Evolutionary conservation across 345 rosid species (phyloP).

Genomic region (Brassica napus): Da-Ae NC_063443.1:10992001-10992500

Average conservation of each 20-base stretch:
- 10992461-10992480: slow-evolving; percentile 98
- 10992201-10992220: slow-evolving; percentile 8
- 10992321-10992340: neutral
- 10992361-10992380: slow-evolving; percentile 64
- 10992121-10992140: slow-evolving; percentile 81
- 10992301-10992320: slow-evolving; percentile 17
- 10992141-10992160: slow-evolving; percentile 90
- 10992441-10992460: slow-evolving; percentile 60
- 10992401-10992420: slow-evolving; percentile 86
- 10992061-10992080: slow-evolving; percentile 96
- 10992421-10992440: slow-evolving; percentile 64
- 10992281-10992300: slow-evolving; percentile 8
- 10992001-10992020: neutral
- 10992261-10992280: neutral
- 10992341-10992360: slow-evolving; percentile 46
- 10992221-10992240: slow-evolving; percentile 11
- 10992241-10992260: neutral
- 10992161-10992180: slow-evolving; percentile 81
- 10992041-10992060: slow-evolving; percentile 59
- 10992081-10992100: slow-evolving; percentile 95
- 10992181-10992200: slow-evolving; percentile 20
- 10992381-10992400: slow-evolving; percentile 66
- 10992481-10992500: slow-evolving; percentile 89
- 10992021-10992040: neutral
- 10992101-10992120: slow-evolving; percentile 75